Percentiles rank a stretch among this genome's conserved stretches.
Conservation (phyloP, 192 early-diverging fungal species). For the Lunasporangiospora selenospora region DNA sequence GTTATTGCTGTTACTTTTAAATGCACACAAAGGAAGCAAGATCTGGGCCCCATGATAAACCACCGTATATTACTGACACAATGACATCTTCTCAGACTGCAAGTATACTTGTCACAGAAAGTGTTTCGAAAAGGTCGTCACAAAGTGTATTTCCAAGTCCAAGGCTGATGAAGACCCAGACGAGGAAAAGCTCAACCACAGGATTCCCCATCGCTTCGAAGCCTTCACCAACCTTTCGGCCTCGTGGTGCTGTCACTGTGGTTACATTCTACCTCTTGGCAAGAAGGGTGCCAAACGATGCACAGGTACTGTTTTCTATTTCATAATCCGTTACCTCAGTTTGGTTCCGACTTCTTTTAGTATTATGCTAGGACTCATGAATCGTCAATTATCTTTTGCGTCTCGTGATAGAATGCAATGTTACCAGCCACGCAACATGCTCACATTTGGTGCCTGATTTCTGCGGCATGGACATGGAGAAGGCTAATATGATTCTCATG, state of each 20-base stretch:
- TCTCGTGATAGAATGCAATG: constrained; percentile 82
- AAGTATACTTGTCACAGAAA: constrained; percentile 93
- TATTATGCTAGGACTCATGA: background rate
- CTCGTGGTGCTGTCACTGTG: constrained; percentile 99
- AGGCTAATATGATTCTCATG: constrained; percentile 86
- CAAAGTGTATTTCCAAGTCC: constrained; percentile 86
- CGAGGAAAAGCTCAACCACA: constrained; percentile 80
- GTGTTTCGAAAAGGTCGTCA: constrained; percentile 84
- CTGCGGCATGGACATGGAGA: constrained; percentile 88
- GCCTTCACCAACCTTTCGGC: constrained; percentile 81
- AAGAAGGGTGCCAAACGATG: constrained; percentile 64
- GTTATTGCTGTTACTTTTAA: background rate
- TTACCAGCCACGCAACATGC: constrained; percentile 86
- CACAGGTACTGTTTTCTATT: constrained; percentile 47
- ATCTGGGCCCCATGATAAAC: no score
- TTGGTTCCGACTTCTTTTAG: background rate
- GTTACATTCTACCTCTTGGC: constrained; percentile 91
- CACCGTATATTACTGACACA: no score
- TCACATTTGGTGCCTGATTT: constrained; percentile 88
- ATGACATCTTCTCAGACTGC: constrained; percentile 70
- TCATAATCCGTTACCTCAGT: background rate
- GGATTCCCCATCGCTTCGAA: constrained; percentile 97
- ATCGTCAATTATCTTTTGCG: no score
- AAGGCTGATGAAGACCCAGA: constrained; percentile 71
- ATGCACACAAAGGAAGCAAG: no score